These are phyloP conservation scores for Cyathus striatus DNA, from an alignment of 768 basidiomycete species.

Conservation along the genomic window DNA sequence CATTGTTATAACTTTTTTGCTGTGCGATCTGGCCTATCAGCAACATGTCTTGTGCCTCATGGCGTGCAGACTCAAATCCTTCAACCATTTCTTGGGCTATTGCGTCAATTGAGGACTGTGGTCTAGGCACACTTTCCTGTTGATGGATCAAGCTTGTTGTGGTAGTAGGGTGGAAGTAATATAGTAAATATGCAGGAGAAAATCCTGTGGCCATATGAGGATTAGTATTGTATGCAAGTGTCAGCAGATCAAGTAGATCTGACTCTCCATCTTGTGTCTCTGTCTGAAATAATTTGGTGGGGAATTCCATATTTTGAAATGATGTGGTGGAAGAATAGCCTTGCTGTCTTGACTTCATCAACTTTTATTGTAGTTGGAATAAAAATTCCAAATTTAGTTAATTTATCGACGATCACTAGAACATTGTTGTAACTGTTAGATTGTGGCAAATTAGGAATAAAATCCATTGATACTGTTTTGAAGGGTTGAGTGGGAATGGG, in stretches of 20 bases:
- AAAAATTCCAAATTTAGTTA: no score
- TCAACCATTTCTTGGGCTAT: constrained; percentile 4
- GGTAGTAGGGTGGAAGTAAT: constrained; percentile 16
- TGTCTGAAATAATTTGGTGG: constrained; percentile 21
- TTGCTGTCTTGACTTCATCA: constrained; percentile 18
- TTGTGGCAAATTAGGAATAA: not conserved
- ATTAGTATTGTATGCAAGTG: no score
- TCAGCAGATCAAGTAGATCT: constrained; percentile 12
- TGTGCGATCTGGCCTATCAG: constrained; percentile 8
- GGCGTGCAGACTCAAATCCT: constrained; percentile 6
- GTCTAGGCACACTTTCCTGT: no score
- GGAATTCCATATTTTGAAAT: no score
- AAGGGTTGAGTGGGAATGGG: constrained; percentile 21
- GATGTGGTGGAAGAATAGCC: constrained; percentile 22
- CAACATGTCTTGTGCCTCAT: constrained; percentile 9
- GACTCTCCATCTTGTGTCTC: constrained; percentile 17
- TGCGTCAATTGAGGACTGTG: no score
- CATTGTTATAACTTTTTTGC: constrained; percentile 12
- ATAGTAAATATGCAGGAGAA: no score
- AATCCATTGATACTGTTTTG: not conserved
- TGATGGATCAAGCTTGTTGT: no score
- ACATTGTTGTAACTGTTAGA: not conserved
- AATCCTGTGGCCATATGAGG: no score
- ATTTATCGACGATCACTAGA: constrained; percentile 1
- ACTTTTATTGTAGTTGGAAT: no score